A percentile compares a stretch with the other conserved stretches of the same genome.
phyloP scores from a whole-genome alignment of 2,329 filamentous ascomycete species.

The Pseudocercospora musae region DNA sequence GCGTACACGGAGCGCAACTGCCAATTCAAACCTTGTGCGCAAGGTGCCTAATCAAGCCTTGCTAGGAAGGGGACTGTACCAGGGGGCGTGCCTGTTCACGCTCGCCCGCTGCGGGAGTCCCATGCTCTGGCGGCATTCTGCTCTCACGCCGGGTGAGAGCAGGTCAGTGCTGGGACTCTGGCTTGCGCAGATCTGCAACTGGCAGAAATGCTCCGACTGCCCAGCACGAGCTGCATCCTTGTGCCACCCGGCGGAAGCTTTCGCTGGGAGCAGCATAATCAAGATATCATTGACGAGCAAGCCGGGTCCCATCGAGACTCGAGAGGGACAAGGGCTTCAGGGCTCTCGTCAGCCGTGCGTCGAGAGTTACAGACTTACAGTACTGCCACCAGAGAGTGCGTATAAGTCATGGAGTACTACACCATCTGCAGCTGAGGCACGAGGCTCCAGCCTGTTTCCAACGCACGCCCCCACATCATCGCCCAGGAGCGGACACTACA shows the following conservation, averaged over 20 bases:
- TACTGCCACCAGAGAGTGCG: slow-evolving; percentile 3
- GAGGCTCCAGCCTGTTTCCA: slow-evolving; percentile 23
- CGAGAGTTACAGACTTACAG: slow-evolving; percentile 14
- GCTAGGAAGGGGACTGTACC: not conserved
- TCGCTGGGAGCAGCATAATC: slow-evolving; percentile 22
- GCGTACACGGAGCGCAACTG: too few relatives aligned
- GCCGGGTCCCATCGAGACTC: not conserved
- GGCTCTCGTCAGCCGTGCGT: slow-evolving; percentile 28
- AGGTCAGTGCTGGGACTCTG: slow-evolving; percentile 9
- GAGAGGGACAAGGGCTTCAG: not conserved
- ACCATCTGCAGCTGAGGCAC: slow-evolving; percentile 23
- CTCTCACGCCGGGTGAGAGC: not conserved
- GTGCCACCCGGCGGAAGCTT: slow-evolving; percentile 17
- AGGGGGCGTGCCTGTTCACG: not conserved
- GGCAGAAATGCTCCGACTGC: slow-evolving; percentile 16
- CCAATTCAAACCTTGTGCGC: too few relatives aligned
- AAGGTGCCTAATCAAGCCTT: not conserved
- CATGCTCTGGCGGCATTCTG: not conserved
- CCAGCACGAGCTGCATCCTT: slow-evolving; percentile 13
- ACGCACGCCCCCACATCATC: slow-evolving; percentile 6
- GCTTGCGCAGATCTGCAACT: slow-evolving; percentile 10
- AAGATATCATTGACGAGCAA: slow-evolving; percentile 26
- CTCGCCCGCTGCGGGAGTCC: not conserved
- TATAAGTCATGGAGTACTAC: slow-evolving; percentile 16
- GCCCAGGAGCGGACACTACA: slow-evolving; percentile 6